Conservation (phyloP, 345 rosid genomes). For the Populus davidiana region DNA sequence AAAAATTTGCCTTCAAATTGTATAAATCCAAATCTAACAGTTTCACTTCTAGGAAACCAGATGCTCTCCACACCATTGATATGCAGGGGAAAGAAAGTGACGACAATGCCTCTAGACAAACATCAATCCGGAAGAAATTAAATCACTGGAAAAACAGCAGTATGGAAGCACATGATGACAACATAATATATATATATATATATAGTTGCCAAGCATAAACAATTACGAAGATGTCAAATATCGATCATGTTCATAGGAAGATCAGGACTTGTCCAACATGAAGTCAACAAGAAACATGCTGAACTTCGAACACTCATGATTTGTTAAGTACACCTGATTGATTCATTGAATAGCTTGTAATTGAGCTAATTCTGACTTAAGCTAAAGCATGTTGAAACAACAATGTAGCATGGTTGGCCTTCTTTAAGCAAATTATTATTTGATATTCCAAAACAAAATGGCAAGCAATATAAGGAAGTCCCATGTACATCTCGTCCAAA, state of each 20-base stretch:
- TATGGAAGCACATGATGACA: background rate
- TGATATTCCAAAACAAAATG: background rate
- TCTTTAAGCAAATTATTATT: too few species aligned
- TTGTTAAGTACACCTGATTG: background rate
- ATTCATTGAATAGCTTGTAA: too few species aligned
- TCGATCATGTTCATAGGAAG: background rate
- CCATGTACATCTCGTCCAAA: background rate
- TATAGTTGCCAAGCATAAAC: background rate
- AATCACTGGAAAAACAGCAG: too few species aligned
- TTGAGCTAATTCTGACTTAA: too few species aligned
- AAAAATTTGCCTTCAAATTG: background rate
- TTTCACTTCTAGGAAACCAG: background rate
- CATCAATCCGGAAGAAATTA: background rate
- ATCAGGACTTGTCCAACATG: background rate
- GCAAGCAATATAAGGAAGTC: background rate
- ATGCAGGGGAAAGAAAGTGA: background rate
- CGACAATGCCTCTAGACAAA: background rate
- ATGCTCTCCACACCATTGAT: too few species aligned
- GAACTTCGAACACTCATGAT: background rate
- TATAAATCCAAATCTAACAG: background rate
- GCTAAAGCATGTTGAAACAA: too few species aligned
- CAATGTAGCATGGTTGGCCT: too few species aligned
- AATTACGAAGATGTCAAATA: background rate
- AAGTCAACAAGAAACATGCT: background rate
- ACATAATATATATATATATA: background rate